Evolutionary conservation across 768 basidiomycete genomes (phyloP), one percentile per base, ranked within the genome.

Genomic region (Plicaturopsis crispa): DNA sequence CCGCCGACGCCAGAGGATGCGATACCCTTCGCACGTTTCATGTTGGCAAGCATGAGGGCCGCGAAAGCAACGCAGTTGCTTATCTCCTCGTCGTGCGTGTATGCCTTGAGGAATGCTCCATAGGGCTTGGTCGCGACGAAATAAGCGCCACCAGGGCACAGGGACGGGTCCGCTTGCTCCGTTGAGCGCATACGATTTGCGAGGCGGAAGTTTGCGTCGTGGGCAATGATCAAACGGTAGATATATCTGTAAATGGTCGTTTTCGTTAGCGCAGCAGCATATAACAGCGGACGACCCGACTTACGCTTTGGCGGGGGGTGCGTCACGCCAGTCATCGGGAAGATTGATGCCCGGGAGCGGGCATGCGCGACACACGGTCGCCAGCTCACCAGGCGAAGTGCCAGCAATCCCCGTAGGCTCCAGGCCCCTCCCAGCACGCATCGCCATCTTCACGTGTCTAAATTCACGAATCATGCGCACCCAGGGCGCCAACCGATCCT

Each of bases 11-110:
- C 60, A 5, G 55, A 52, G 0, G 48, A 47, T 3, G 53, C 49
- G n/a, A 49, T 39, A 4, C 56, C 55, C 17, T 43, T 47, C 0
- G 44, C 46, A 7, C 37, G 36, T 20, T 48, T 50, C 1, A 46
- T 35, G 21, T 53, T 40, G 0, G 57, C 42, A 2, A 31, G 56
- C 2, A 12, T 54, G 1, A 62, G 47, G 1, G 59, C 57, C 20
- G 56, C 51, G 24, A 60, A 57, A 1, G 49, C 41, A 1, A 48
- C 50, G 28, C 63, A 65, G 12, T 42, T 52, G 12, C 52, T 51
- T 38, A 53, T 52, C 30, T 60, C 51, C 1, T 42, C 42, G 30
- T 56, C 44, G 12, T 35, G 42, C 12, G 43, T 45, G 24, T 49
- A 45, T 6, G 41, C 40, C 14, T 48, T 42, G 5, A 63, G 28